Conservation (phyloP, 73 alveolate species). For the Paramecium primaurelia region DNA sequence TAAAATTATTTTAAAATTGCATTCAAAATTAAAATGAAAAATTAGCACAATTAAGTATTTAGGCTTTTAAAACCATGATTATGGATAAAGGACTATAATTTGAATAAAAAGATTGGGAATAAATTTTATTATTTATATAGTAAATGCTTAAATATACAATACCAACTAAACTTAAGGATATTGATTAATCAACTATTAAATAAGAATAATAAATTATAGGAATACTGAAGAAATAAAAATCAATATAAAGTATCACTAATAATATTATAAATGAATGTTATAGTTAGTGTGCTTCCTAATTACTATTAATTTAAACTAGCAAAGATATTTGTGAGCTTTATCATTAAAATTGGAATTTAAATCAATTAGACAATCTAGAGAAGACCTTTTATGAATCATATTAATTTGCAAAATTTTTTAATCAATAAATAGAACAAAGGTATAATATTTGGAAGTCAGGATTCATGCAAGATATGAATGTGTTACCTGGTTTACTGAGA, state of each 20-base stretch:
- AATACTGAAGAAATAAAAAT: neutral
- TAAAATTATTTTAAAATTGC: slow-evolving; percentile 36
- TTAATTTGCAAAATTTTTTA: slow-evolving; percentile 48
- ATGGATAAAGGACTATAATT: slow-evolving; percentile 22
- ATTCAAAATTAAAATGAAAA: slow-evolving; percentile 48
- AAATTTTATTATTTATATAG: neutral
- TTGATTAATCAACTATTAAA: neutral
- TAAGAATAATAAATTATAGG: neutral
- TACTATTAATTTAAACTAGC: slow-evolving; percentile 19
- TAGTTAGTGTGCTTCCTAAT: slow-evolving; percentile 43
- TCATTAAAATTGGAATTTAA: neutral
- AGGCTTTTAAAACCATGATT: slow-evolving; percentile 50
- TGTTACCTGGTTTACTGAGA: slow-evolving; percentile 51
- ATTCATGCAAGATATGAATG: slow-evolving; percentile 39
- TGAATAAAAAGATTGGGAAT: slow-evolving; percentile 50
- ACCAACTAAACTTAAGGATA: slow-evolving; percentile 1
- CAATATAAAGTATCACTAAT: neutral
- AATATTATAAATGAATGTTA: slow-evolving; percentile 25
- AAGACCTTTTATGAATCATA: slow-evolving; percentile 16
- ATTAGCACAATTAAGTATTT: slow-evolving; percentile 36
- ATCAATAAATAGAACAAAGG: slow-evolving; percentile 38
- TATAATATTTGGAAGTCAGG: slow-evolving; percentile 52
- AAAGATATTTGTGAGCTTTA: slow-evolving; percentile 6
- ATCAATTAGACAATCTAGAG: slow-evolving; percentile 1
- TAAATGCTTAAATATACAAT: slow-evolving; percentile 50